phyloP scores from a whole-genome alignment of 2,329 filamentous ascomycete genomes.

The Pseudogymnoascus sp. region DNA sequence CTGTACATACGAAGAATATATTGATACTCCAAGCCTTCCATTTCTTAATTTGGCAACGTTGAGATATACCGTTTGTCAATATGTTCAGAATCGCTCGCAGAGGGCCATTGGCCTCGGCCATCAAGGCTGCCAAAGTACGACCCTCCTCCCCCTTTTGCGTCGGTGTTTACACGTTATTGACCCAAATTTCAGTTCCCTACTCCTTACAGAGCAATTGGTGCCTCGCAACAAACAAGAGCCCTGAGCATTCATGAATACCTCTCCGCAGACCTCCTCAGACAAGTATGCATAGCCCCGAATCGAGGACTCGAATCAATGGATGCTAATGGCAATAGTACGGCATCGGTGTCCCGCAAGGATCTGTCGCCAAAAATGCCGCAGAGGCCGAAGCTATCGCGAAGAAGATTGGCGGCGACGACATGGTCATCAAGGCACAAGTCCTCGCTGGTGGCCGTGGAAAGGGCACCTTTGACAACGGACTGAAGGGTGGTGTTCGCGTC shows the following conservation, averaged over 20 bases:
- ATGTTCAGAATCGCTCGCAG: slow-evolving; percentile 89
- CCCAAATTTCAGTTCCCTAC: slow-evolving; percentile 37
- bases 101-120: slow-evolving; percentile 70
- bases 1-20: slow-evolving; percentile 9
- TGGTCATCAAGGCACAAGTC: slow-evolving; percentile 99
- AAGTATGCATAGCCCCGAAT: slow-evolving; percentile 38
- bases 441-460: slow-evolving; percentile 96
- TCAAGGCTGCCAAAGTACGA: slow-evolving; percentile 67
- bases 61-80: slow-evolving; percentile 31
- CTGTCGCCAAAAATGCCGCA: slow-evolving; percentile 71
- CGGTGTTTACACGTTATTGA: slow-evolving; percentile 23
- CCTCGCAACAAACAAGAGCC: slow-evolving; percentile 71
- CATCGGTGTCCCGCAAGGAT: slow-evolving; percentile 83
- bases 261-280: slow-evolving; percentile 80
- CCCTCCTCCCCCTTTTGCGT: slow-evolving; percentile 17
- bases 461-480: slow-evolving; percentile 93
- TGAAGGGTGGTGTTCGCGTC: slow-evolving; percentile 97
- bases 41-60: slow-evolving; percentile 23
- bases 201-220: slow-evolving; percentile 52
- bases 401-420: slow-evolving; percentile 85
- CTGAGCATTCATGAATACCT: slow-evolving; percentile 98
- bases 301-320: slow-evolving; percentile 18
- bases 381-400: slow-evolving; percentile 92
- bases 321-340: slow-evolving; percentile 62
- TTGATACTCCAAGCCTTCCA: slow-evolving; percentile 3